A percentile compares a stretch with the other conserved stretches of the same genome.
Conservation (phyloP, 768 basidiomycete species). For the Glaciozyma antarctica region DNA sequence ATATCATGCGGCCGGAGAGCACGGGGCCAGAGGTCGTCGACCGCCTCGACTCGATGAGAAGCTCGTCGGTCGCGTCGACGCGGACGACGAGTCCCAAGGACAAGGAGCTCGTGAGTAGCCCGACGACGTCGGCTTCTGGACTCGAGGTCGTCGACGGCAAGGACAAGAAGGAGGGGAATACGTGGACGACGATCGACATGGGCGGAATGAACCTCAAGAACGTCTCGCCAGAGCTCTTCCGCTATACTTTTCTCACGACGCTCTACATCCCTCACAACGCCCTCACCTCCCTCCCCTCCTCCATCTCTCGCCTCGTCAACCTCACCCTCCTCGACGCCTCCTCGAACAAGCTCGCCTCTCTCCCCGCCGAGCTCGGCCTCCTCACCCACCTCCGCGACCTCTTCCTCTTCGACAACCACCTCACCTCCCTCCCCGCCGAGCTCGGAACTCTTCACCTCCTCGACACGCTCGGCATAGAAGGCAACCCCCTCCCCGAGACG, state of each 20-base stretch:
- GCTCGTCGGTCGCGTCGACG: background rate
- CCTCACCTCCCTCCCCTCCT: conserved; percentile 63
- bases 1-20: conserved; percentile 12
- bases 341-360: conserved; percentile 63
- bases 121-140: conserved; percentile 4
- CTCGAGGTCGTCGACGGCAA: background rate
- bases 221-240: conserved; percentile 65
- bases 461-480: conserved; percentile 87
- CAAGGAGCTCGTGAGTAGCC: conserved; percentile 2
- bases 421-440: conserved; percentile 74
- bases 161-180: conserved; percentile 14
- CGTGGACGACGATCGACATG: conserved; percentile 87
- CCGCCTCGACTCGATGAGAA: conserved; percentile 15
- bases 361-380: conserved; percentile 86
- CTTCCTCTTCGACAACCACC: conserved; percentile 87
- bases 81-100: conserved; percentile 3
- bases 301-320: conserved; percentile 73
- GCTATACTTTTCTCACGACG: conserved; percentile 84
- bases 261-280: conserved; percentile 96
- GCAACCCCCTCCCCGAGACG: conserved; percentile 78
- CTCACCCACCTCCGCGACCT: conserved; percentile 80
- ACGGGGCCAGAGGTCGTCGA: conserved; percentile 10
- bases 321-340: conserved; percentile 86
- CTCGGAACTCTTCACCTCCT: conserved; percentile 84
- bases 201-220: conserved; percentile 90